Conservation (phyloP, 2,329 filamentous ascomycete genomes). For the Phaeosphaeria sp. region DNA sequence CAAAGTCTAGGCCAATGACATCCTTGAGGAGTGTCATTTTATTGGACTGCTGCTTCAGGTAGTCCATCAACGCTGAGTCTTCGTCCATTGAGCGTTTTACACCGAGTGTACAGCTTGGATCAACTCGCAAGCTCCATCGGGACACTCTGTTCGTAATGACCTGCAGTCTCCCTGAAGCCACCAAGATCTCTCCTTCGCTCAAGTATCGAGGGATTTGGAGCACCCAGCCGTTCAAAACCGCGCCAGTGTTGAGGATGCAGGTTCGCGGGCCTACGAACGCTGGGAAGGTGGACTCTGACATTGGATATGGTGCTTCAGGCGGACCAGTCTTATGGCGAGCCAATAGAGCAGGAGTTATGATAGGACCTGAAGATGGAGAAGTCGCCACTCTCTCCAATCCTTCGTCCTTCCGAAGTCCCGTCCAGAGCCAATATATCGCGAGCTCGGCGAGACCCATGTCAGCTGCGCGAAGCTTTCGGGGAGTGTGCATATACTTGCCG, state of each 20-base stretch:
- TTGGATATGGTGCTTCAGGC: background rate
- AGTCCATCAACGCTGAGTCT: background rate
- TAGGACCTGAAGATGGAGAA: background rate
- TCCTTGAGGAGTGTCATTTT: background rate
- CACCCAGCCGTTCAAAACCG: background rate
- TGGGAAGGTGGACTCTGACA: background rate
- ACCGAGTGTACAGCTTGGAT: background rate
- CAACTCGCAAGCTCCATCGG: background rate
- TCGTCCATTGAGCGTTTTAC: background rate
- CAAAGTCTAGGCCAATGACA: background rate
- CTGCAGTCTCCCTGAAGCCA: background rate
- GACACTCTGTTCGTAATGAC: background rate
- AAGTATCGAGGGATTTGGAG: conserved; percentile 6
- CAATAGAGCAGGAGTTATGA: background rate
- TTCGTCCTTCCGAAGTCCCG: background rate
- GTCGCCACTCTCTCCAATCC: background rate
- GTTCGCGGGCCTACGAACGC: conserved; percentile 6
- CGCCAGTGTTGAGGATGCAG: background rate
- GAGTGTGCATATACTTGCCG: background rate
- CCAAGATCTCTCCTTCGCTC: background rate
- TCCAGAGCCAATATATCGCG: conserved; percentile 4
- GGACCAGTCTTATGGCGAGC: background rate
- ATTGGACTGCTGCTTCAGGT: background rate
- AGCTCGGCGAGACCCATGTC: conserved; percentile 1
- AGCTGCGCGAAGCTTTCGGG: background rate